phyloP scores from a whole-genome alignment of 1,139 yeast species.

The Pichia sp. region DNA sequence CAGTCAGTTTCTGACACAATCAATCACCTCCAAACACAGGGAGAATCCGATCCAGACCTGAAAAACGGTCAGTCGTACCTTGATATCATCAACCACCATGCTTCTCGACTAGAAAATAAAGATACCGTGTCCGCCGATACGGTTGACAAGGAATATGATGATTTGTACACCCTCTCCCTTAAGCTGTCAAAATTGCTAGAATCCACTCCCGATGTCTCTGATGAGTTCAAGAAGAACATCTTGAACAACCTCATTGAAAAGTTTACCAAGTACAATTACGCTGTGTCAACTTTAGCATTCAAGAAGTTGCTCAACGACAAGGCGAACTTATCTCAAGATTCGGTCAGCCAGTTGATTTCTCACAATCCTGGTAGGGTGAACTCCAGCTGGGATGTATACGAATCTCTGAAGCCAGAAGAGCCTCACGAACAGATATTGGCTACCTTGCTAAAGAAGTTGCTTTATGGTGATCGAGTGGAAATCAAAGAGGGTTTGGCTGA shows the following conservation, averaged over 20 bases:
- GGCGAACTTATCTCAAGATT: constrained; percentile 8
- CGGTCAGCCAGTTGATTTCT: constrained; percentile 25
- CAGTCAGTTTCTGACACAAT: constrained; percentile 3
- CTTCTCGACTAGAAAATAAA: constrained; percentile 6
- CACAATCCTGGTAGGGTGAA: constrained; percentile 34
- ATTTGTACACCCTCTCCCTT: constrained; percentile 16
- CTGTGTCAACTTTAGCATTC: constrained; percentile 24
- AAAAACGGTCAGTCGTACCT: constrained; percentile 4
- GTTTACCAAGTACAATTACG: constrained; percentile 26
- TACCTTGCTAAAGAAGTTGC: constrained; percentile 25
- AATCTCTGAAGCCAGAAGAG: constrained; percentile 13
- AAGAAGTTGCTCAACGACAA: constrained; percentile 16
- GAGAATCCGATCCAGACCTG: constrained; percentile 7
- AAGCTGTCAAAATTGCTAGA: constrained; percentile 16
- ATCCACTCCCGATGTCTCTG: constrained; percentile 11
- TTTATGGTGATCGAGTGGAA: constrained; percentile 29
- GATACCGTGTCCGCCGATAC: not conserved
- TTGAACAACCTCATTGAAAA: constrained; percentile 22
- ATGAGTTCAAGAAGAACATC: constrained; percentile 15
- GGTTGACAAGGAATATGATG: constrained; percentile 13
- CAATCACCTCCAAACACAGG: not conserved
- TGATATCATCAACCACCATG: constrained; percentile 18
- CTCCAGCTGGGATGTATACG: constrained; percentile 31
- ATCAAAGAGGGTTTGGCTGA: constrained; percentile 20
- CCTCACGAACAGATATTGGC: constrained; percentile 17